Evolutionary conservation across 768 basidiomycete genomes (phyloP).

Genomic region (Aureoboletus auriporus): DNA sequence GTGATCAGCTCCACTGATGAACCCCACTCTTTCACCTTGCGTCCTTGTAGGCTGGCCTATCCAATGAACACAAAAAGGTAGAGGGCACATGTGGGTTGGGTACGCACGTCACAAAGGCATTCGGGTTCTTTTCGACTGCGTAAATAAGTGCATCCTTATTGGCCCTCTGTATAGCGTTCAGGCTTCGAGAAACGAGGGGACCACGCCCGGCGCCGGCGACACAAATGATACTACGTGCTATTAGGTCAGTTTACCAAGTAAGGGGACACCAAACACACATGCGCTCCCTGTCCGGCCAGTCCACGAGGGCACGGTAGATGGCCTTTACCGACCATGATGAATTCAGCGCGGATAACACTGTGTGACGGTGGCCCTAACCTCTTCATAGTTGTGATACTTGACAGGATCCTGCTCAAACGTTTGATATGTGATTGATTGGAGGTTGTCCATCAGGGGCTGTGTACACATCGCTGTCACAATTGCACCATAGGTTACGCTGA

Average conservation of each 20-base stretch:
- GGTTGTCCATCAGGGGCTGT: conserved; percentile 95
- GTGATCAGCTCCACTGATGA: conserved; percentile 75
- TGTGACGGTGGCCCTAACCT: conserved; percentile 43
- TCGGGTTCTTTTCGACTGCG: conserved; percentile 96
- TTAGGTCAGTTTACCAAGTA: conserved; percentile 14
- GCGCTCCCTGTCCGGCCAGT: conserved; percentile 55
- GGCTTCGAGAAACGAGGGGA: conserved; percentile 81
- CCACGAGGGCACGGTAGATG: conserved; percentile 72
- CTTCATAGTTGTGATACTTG: conserved; percentile 94
- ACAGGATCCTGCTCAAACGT: conserved; percentile 98
- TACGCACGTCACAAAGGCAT: conserved; percentile 89
- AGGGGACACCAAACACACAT: conserved; percentile 49
- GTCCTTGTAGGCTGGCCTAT: conserved; percentile 69
- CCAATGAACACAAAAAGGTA: conserved; percentile 14
- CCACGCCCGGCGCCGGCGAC: conserved; percentile 96
- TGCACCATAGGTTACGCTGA: background rate
- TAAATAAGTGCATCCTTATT: conserved; percentile 63
- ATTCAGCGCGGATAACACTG: conserved; percentile 7
- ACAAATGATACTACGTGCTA: conserved; percentile 63
- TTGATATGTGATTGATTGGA: conserved; percentile 94
- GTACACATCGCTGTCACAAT: conserved; percentile 9
- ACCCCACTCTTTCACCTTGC: conserved; percentile 81
- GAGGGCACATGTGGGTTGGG: conserved; percentile 6
- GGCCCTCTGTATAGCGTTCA: conserved; percentile 71
- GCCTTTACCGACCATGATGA: conserved; percentile 46